A percentile compares a stretch with the other conserved stretches of the same genome.
phyloP scores from a whole-genome alignment of 805 yeast genomes.

The Saccharomycopsis fermentans region DNA sequence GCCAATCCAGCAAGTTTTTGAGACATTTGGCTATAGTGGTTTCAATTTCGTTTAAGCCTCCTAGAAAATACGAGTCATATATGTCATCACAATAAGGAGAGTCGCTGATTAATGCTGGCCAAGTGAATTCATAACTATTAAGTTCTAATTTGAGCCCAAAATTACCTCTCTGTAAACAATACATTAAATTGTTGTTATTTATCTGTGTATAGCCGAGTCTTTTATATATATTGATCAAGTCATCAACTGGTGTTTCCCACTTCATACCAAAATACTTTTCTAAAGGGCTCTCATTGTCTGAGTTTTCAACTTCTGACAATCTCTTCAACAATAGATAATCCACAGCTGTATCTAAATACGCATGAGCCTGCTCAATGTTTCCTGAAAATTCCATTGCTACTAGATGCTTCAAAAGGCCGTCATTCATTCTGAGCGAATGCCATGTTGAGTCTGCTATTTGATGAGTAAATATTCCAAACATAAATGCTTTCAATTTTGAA shows the following conservation, averaged over 20 bases:
- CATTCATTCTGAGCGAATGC: conserved; percentile 47
- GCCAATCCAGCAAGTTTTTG: conserved; percentile 25
- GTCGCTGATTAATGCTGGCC: conserved; percentile 9
- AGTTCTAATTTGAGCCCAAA: conserved; percentile 12
- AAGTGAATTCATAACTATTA: conserved; percentile 5
- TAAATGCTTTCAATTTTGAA: conserved; percentile 38
- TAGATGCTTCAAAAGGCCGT: conserved; percentile 43
- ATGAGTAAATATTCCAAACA: conserved; percentile 50
- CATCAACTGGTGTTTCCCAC: conserved; percentile 37
- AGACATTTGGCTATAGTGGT: conserved; percentile 23
- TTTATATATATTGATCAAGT: conserved; percentile 32
- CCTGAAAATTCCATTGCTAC: conserved; percentile 47
- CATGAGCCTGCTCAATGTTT: conserved; percentile 39
- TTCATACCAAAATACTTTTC: conserved; percentile 22
- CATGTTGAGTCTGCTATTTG: conserved; percentile 58
- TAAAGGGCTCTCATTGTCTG: not conserved
- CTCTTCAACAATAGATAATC: conserved; percentile 43
- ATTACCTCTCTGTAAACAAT: conserved; percentile 48
- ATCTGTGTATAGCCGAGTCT: conserved; percentile 29
- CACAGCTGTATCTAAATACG: conserved; percentile 51
- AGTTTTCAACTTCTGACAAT: conserved; percentile 21
- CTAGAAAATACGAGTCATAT: conserved; percentile 27
- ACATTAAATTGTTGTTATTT: conserved; percentile 26
- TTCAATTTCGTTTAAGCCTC: conserved; percentile 29
- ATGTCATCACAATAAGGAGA: conserved; percentile 27